Base-by-base conservation (phyloP, 2,329 filamentous ascomycete species). In the Hymenoscyphus scutula region DNA sequence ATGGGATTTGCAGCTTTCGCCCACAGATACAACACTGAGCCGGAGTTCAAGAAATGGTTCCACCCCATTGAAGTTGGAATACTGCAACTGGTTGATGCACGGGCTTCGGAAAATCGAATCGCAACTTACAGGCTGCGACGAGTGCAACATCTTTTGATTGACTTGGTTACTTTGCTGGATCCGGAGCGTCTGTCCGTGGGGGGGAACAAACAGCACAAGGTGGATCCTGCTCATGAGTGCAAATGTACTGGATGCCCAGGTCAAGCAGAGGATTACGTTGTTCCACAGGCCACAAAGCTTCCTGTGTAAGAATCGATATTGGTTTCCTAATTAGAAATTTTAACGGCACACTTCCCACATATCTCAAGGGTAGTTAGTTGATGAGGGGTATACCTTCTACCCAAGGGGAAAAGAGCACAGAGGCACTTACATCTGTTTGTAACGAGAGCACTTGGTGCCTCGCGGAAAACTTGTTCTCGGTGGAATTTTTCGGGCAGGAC, bases 1-100 rank as follows among this genome's bases (percentile, higher is more conserved):
- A 68, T 69, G 56, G 67, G 67, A 23, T 69, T 63, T 64, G 67
- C 65, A 11, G 66, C 66, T n/a, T 69, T 68, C 48, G 45, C 65
- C 27, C 23, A 62, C 2, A 69, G 58, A 59, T 69, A 68, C 34
- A 38, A 65, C 11, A 58, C 13, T 27, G 66, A 68, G 7, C 19
- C 27, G 5, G 64, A 64, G 1, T 69, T 68, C 53, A 62, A 58
- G 11, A 59, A 62, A 23, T 68, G 67, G 67, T 68, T 68, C 53
- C 15, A 60, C 11, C 65, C 67, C 19, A 65, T 68, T 6, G 64
- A 68, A 25, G 61, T 10, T 3, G 65, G 67, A 19, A 62, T 69
- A 55, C 29, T 19, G 34, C 4, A 34, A 32, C 64, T 69, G 48
- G 58, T 64, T 17, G 48, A 60, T 11, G 67, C 64, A 25, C 54